phyloP scores from a whole-genome alignment of 2,329 filamentous ascomycete genomes.

The Trichophyton verrucosum region DNA sequence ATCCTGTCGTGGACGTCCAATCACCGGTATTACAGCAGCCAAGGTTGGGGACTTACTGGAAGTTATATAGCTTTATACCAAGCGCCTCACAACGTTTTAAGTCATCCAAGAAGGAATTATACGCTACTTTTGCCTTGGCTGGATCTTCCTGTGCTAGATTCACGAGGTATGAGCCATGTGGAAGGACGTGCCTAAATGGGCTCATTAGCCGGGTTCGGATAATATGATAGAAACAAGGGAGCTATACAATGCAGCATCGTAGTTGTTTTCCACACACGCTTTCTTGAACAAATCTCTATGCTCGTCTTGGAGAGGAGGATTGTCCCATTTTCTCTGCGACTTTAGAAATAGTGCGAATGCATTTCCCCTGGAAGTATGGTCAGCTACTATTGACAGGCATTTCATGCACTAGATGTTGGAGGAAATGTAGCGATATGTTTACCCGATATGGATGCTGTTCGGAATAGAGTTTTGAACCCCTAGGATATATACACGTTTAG shows the following conservation, averaged over 20 bases:
- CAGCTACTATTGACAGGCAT: background rate
- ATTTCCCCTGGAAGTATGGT: constrained; percentile 51
- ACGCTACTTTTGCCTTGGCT: constrained; percentile 72
- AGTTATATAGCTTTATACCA: constrained; percentile 90
- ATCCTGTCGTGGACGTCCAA: background rate
- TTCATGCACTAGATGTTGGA: background rate
- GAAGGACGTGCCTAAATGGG: constrained; percentile 54
- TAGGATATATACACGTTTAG: constrained; percentile 23
- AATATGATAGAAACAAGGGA: background rate
- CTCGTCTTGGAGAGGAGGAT: constrained; percentile 59
- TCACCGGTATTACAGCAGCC: background rate
- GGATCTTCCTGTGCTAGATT: constrained; percentile 80
- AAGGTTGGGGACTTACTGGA: constrained; percentile 47
- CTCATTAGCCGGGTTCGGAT: background rate
- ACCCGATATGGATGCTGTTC: constrained; percentile 65
- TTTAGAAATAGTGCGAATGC: constrained; percentile 92
- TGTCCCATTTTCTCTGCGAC: constrained; percentile 89
- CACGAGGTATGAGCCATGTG: constrained; percentile 91
- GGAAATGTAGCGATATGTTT: constrained; percentile 13
- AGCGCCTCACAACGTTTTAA: constrained; percentile 71
- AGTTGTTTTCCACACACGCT: constrained; percentile 55
- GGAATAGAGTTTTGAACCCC: constrained; percentile 78
- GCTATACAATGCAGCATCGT: constrained; percentile 49
- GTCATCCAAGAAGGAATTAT: constrained; percentile 76
- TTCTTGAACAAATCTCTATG: constrained; percentile 57